Evolutionary conservation across 805 yeast species (phyloP), one percentile per base, ranked within the genome.

Genomic region (Scheffersomyces coipomensis): DNA sequence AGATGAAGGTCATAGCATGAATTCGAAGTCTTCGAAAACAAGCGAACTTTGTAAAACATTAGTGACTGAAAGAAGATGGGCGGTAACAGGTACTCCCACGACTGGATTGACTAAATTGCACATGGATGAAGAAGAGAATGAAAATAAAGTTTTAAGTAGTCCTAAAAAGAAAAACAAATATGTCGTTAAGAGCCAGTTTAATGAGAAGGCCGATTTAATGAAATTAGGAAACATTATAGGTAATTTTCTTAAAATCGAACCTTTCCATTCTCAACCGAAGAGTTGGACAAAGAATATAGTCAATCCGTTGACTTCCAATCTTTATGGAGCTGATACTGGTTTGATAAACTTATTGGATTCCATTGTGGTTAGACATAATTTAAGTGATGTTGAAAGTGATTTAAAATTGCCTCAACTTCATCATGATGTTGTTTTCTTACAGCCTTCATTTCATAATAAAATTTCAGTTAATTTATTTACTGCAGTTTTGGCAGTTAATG

Each of bases 51-150:
- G 85, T 15, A 66, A 65, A 24, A 59, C 64, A 17, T 51, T 84
- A 33, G 55, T 60, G 34, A 75, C 76, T 7, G 90, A 83, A 50
- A 66, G 88, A 36, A 70, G 76, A 43, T 83, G 90, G 90, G 80
- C 82, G 0, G 86, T 83, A 1, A 79, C 85, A 0, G 89, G 90
- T 22, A 83, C 90, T 0, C 89, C 89, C 4, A 83, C 88, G 0
- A 73, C 85, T 0, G 90, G 90, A 0, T 60, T 83, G 37, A 81
- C 88, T 0, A 72, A 71, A 32, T 52, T 80, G 6, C 76, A 78
- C 45, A 73, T 81, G 67, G 67, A 67, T 37, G 70, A 69, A 37
- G 53, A 52, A 18, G 51, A 53, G 12, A 43, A 41, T 16, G 48
- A 40, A 11, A 47, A 40, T 8, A 15, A 30, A 1, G 33, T 34